phyloP scores from a whole-genome alignment of 2,329 filamentous ascomycete species.

The Epichloe brachyelytri region DNA sequence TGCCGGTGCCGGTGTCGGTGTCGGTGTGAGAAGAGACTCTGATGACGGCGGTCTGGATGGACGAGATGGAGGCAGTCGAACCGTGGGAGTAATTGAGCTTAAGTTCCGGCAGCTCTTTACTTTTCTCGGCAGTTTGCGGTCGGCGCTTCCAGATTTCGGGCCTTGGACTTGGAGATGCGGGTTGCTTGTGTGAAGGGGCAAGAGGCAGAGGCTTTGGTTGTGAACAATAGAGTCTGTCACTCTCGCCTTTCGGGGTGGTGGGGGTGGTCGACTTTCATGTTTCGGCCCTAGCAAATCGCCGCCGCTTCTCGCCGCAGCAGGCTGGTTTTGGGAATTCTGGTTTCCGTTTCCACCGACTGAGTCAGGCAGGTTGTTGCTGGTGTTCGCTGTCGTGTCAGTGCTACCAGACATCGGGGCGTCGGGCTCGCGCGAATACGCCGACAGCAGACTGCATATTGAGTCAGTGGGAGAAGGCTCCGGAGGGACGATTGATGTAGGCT shows the following conservation, averaged over 20 bases:
- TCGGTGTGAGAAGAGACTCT: background rate
- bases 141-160: constrained; percentile 36
- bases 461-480: constrained; percentile 27
- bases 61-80: constrained; percentile 28
- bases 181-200: constrained; percentile 9
- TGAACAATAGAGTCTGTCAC: constrained; percentile 6
- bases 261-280: background rate
- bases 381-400: constrained; percentile 5
- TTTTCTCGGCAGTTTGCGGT: constrained; percentile 35
- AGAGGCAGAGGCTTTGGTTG: constrained; percentile 5
- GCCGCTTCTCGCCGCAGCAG: background rate
- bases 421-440: constrained; percentile 38
- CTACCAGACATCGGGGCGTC: constrained; percentile 18
- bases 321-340: background rate
- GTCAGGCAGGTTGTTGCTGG: background rate
- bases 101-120: constrained; percentile 33
- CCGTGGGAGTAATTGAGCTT: constrained; percentile 36
- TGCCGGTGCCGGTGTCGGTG: background rate
- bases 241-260: constrained; percentile 14
- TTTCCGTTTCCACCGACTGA: background rate
- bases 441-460: constrained; percentile 42
- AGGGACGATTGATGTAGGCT: constrained; percentile 8
- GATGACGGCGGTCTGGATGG: constrained; percentile 5
- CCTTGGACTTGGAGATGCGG: constrained; percentile 17
- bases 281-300: background rate